Percentiles rank a stretch among this genome's conserved stretches.
Conservation (phyloP, 2,329 filamentous ascomycete genomes). For the Exophiala lecanii-corni region DNA sequence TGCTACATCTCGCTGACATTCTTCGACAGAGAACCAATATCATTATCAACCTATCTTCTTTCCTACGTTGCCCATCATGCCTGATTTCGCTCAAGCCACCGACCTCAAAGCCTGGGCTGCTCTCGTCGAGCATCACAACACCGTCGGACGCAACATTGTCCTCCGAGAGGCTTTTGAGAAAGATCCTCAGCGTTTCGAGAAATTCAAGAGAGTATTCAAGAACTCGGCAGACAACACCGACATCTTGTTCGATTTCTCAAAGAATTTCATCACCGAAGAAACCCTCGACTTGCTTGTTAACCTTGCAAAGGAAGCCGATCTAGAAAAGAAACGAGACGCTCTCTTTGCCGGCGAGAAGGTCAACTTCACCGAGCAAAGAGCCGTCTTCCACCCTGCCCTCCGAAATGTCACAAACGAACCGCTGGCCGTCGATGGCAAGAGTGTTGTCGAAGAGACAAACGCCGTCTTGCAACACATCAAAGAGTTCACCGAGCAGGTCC, state of each 20-base stretch:
- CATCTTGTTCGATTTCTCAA: slow-evolving; percentile 97
- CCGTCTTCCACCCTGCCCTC: slow-evolving; percentile 91
- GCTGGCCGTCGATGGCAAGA: slow-evolving; percentile 80
- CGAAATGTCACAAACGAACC: slow-evolving; percentile 81
- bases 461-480: slow-evolving; percentile 94
- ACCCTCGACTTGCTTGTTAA: slow-evolving; percentile 81
- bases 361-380: slow-evolving; percentile 97
- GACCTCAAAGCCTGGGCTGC: slow-evolving; percentile 82
- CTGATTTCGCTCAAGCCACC: slow-evolving; percentile 73
- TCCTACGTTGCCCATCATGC: slow-evolving; percentile 38
- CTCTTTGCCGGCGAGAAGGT: slow-evolving; percentile 99
- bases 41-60: background rate
- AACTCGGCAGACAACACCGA: slow-evolving; percentile 74
- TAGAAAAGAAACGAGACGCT: slow-evolving; percentile 90
- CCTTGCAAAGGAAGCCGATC: slow-evolving; percentile 82
- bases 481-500: slow-evolving; percentile 91
- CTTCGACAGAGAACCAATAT: background rate
- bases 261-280: slow-evolving; percentile 96
- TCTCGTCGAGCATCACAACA: slow-evolving; percentile 85
- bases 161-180: slow-evolving; percentile 89
- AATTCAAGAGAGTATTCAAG: slow-evolving; percentile 80
- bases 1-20: background rate
- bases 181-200: slow-evolving; percentile 82
- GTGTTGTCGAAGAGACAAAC: slow-evolving; percentile 91
- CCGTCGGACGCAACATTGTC: slow-evolving; percentile 80